These are phyloP conservation scores for Trichoderma sp. DNA, from an alignment of 2,329 filamentous ascomycete genomes.

Conservation along the genomic window DNA sequence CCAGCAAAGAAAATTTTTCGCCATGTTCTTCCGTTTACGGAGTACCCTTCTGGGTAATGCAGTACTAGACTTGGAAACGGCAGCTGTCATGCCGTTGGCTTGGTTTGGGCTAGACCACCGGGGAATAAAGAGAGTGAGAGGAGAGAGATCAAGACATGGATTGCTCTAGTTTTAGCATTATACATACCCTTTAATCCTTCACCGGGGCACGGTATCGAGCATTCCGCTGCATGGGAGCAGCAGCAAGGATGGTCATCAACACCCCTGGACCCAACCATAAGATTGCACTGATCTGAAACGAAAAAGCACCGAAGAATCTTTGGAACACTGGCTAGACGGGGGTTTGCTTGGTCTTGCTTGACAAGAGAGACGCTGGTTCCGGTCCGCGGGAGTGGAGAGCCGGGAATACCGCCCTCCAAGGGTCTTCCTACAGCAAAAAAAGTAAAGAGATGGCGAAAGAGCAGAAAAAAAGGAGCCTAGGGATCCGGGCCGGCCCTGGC, in stretches of 20 bases:
- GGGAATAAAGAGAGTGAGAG: not conserved
- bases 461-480: not conserved
- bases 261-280: not conserved
- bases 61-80: not conserved
- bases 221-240: conserved; percentile 7
- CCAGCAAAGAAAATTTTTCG: not conserved
- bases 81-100: conserved; percentile 1
- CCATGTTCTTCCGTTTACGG: not conserved
- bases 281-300: conserved; percentile 16
- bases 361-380: not conserved
- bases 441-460: not conserved
- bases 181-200: not conserved
- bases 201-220: conserved; percentile 5
- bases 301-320: conserved; percentile 7
- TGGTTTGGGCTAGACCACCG: not conserved
- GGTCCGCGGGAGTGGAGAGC: not conserved
- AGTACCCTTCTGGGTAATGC: not conserved
- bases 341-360: not conserved
- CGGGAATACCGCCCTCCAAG: not conserved
- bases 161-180: not conserved
- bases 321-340: not conserved
- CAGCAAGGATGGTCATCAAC: not conserved
- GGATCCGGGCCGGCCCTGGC: conserved; percentile 7
- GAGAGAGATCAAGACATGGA: not conserved
- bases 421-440: not conserved